phyloP scores from a whole-genome alignment of 75 land plant species.

The Cryptomeria japonica region DNA sequence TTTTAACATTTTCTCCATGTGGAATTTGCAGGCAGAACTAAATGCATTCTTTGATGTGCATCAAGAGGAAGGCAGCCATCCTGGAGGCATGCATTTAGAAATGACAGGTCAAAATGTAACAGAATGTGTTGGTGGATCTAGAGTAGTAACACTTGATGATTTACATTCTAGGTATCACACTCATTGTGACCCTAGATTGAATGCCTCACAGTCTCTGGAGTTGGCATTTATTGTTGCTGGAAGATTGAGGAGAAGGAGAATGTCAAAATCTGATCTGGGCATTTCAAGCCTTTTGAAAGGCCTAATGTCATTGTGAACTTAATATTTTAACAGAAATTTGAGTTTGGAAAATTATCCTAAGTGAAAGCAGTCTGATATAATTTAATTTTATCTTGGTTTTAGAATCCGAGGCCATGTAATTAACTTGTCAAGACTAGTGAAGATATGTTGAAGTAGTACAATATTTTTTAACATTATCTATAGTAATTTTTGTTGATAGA shows the following conservation, averaged over 20 bases:
- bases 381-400: background rate
- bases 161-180: slow-evolving; percentile 65
- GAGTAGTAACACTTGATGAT: slow-evolving; percentile 50
- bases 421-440: background rate
- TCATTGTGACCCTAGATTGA: slow-evolving; percentile 69
- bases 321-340: background rate
- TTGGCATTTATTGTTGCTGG: slow-evolving; percentile 62
- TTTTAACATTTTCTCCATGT: background rate
- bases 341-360: background rate
- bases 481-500: background rate
- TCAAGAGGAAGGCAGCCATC: slow-evolving; percentile 70
- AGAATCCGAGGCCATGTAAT: background rate
- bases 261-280: slow-evolving; percentile 2
- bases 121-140: slow-evolving; percentile 69
- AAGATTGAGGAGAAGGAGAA: slow-evolving; percentile 52
- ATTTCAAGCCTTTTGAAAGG: background rate
- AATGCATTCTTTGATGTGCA: slow-evolving; percentile 79
- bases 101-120: slow-evolving; percentile 85
- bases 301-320: background rate
- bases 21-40: slow-evolving; percentile 44
- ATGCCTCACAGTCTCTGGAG: slow-evolving; percentile 74
- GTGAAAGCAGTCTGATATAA: background rate
- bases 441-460: background rate
- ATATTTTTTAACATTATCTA: background rate
- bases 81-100: slow-evolving; percentile 76